A percentile compares a stretch with the other conserved stretches of the same genome.
phyloP scores from a whole-genome alignment of 2,329 filamentous ascomycete genomes.

The Salinomyces thailandicus region DNA sequence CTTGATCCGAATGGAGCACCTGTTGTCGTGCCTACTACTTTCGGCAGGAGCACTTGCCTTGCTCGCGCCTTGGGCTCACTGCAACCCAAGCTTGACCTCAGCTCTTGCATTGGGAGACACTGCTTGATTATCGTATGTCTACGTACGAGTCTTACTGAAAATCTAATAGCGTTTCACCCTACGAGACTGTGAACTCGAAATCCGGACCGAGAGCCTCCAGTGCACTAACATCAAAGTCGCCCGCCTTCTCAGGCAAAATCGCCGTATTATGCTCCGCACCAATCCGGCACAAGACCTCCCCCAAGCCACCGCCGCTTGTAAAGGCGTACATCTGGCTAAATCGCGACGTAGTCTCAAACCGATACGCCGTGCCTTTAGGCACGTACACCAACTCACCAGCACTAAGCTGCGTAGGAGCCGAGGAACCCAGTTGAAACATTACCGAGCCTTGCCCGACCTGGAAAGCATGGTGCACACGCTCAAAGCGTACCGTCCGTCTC shows the following conservation, averaged over 20 bases:
- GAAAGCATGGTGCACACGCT: constrained; percentile 43
- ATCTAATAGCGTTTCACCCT: too few relatives aligned
- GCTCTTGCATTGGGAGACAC: too few relatives aligned
- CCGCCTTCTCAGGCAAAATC: constrained; percentile 15
- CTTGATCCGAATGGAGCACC: too few relatives aligned
- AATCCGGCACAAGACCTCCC: constrained; percentile 33
- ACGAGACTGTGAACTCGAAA: constrained; percentile 3
- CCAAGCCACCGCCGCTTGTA: constrained; percentile 40
- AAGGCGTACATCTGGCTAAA: constrained; percentile 41
- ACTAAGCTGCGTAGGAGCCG: constrained; percentile 26
- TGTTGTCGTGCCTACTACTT: too few relatives aligned
- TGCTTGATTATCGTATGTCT: too few relatives aligned
- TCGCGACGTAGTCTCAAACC: constrained; percentile 34
- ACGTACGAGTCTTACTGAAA: too few relatives aligned
- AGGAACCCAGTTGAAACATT: constrained; percentile 31
- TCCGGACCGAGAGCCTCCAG: constrained; percentile 1
- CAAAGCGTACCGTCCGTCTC: constrained; percentile 33
- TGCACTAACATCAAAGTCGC: not conserved
- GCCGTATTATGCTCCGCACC: constrained; percentile 13
- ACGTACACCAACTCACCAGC: constrained; percentile 43
- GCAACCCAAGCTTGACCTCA: too few relatives aligned
- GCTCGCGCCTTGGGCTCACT: too few relatives aligned
- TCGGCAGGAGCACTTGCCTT: too few relatives aligned
- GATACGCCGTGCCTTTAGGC: constrained; percentile 38
- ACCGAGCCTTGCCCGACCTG: constrained; percentile 39